Percentiles rank a stretch among this genome's conserved stretches.
Conservation (phyloP, 257 asterid species). For the Penstemon davidsonii region DNA sequence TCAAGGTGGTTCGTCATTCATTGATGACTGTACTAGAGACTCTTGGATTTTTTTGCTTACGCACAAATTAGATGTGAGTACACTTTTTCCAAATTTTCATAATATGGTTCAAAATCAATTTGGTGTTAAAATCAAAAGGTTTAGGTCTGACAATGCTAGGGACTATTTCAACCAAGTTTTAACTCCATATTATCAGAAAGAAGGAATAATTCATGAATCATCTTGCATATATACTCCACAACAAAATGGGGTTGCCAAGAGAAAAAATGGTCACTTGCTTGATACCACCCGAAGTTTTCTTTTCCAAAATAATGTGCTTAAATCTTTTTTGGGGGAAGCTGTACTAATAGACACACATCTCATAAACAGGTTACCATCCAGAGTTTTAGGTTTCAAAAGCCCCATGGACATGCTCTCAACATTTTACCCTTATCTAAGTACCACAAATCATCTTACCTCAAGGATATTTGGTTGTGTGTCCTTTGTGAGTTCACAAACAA, state of each 20-base stretch:
- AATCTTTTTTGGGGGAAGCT: background rate
- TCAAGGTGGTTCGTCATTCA: background rate
- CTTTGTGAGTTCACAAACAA: background rate
- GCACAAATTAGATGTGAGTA: background rate
- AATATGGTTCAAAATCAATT: conserved; percentile 3
- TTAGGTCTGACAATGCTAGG: background rate
- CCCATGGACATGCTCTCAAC: background rate
- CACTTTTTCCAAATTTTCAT: background rate
- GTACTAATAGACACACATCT: background rate
- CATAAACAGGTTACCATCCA: background rate
- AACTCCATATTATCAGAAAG: background rate
- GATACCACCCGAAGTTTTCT: background rate
- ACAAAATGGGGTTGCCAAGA: conserved; percentile 18
- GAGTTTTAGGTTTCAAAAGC: background rate
- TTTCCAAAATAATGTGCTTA: background rate
- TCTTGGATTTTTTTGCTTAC: background rate
- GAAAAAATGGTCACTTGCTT: background rate
- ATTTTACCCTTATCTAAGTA: background rate
- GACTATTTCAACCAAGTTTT: conserved; percentile 6
- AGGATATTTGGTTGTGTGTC: background rate
- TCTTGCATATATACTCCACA: conserved; percentile 16
- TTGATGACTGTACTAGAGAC: conserved; percentile 1
- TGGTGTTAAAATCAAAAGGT: background rate
- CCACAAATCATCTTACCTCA: background rate
- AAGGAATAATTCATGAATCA: conserved; percentile 1